Evolutionary conservation across 2,329 filamentous ascomycete species (phyloP).

Genomic region (Chaetomium sp.): DNA sequence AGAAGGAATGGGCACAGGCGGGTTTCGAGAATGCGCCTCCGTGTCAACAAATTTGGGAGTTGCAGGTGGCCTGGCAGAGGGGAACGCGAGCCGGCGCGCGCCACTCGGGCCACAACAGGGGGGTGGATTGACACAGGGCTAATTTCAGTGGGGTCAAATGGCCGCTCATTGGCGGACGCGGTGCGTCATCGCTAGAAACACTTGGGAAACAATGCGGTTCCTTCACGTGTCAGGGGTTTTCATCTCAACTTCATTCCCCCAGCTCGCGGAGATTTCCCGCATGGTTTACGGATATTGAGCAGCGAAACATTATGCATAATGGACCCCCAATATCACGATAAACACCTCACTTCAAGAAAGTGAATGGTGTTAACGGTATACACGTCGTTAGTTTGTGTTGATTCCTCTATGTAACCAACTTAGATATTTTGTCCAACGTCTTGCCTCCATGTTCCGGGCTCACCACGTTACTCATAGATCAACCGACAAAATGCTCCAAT

Average conservation of each 20-base stretch:
- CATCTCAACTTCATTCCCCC: neutral
- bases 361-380: too few species aligned
- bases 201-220: slow-evolving; percentile 4
- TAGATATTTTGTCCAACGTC: too few species aligned
- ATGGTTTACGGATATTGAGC: too few species aligned
- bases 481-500: too few species aligned
- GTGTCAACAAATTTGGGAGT: slow-evolving; percentile 26
- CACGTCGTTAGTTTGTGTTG: too few species aligned
- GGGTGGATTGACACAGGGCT: neutral
- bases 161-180: slow-evolving; percentile 14
- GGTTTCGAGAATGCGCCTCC: slow-evolving; percentile 14
- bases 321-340: too few species aligned
- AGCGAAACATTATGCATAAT: too few species aligned
- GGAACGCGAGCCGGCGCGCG: slow-evolving; percentile 22
- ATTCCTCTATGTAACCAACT: too few species aligned
- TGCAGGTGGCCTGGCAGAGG: neutral
- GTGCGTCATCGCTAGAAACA: slow-evolving; percentile 18
- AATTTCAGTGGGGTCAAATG: slow-evolving; percentile 4
- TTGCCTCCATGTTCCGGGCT: too few species aligned
- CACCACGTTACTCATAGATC: too few species aligned
- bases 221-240: slow-evolving; percentile 18
- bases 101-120: neutral
- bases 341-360: too few species aligned
- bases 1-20: neutral
- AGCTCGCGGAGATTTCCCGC: too few species aligned